phyloP scores from a whole-genome alignment of 75 land plant species.

The Ceratopteris richardii region DNA sequence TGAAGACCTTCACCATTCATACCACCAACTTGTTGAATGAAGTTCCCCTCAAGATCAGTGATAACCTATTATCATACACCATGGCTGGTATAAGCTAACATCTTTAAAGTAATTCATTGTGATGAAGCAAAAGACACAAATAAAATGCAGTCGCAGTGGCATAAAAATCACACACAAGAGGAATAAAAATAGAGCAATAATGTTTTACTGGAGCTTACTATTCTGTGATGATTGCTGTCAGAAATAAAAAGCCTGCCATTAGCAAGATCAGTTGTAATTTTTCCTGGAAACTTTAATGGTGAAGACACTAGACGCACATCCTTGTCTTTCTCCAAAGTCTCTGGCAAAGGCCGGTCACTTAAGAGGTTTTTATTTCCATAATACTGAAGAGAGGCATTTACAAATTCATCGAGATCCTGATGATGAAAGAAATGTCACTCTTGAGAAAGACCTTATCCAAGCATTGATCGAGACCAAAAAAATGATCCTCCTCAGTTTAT shows the following conservation, averaged over 20 bases:
- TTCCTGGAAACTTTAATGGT: conserved; percentile 95
- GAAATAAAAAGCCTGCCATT: conserved; percentile 88
- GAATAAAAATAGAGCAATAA: neutral
- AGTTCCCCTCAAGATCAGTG: conserved; percentile 77
- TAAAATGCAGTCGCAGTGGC: neutral
- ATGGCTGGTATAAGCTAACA: neutral
- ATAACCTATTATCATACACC: conserved; percentile 48
- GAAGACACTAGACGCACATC: conserved; percentile 61
- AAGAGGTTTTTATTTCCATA: conserved; percentile 73
- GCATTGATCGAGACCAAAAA: too few species aligned
- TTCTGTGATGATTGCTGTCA: conserved; percentile 96
- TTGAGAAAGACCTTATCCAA: too few species aligned
- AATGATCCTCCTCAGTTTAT: too few species aligned
- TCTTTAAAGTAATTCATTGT: neutral
- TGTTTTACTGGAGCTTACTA: conserved; percentile 65
- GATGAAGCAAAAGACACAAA: neutral
- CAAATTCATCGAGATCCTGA: conserved; percentile 86
- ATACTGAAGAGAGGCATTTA: conserved; percentile 80
- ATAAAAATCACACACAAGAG: neutral
- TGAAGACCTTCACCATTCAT: conserved; percentile 59
- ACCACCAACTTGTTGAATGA: conserved; percentile 79
- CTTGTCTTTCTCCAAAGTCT: conserved; percentile 71
- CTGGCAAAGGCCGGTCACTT: conserved; percentile 44
- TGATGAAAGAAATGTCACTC: neutral
- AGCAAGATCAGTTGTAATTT: conserved; percentile 65